Conservation (phyloP, 139 green algal genomes). For the Prasinococcaceae sp. region DNA sequence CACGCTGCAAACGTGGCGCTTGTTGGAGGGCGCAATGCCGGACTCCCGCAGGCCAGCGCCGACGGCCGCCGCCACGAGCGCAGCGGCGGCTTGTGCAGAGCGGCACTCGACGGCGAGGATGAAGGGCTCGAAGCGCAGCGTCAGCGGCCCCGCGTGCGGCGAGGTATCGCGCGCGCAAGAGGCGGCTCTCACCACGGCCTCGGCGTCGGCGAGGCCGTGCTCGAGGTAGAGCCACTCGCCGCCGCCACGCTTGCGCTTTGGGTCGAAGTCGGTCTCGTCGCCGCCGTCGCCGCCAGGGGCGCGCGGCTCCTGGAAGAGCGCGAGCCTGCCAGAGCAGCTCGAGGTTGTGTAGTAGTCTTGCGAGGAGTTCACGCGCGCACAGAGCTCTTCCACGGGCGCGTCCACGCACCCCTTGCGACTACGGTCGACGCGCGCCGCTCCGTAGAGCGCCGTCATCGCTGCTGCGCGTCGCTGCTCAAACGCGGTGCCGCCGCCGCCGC, state of each 20-base stretch:
- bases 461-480: too few relatives aligned
- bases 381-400: too few relatives aligned
- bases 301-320: too few relatives aligned
- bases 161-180: background rate
- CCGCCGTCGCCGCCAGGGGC: too few relatives aligned
- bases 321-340: too few relatives aligned
- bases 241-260: slow-evolving; percentile 16
- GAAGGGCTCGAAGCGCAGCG: slow-evolving; percentile 65
- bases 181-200: slow-evolving; percentile 19
- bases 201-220: slow-evolving; percentile 30
- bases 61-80: slow-evolving; percentile 34
- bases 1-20: slow-evolving; percentile 37
- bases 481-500: too few relatives aligned
- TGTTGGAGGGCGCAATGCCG: slow-evolving; percentile 25
- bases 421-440: too few relatives aligned
- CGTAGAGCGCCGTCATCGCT: too few relatives aligned
- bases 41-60: slow-evolving; percentile 49
- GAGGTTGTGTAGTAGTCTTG: too few relatives aligned
- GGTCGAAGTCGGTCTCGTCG: too few relatives aligned
- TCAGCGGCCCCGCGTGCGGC: slow-evolving; percentile 9
- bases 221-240: slow-evolving; percentile 48
- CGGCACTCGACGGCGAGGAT: slow-evolving; percentile 49
- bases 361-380: too few relatives aligned
- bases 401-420: too few relatives aligned
- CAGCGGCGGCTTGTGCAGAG: slow-evolving; percentile 14